Evolutionary conservation across 805 yeast species (phyloP).

Genomic region (Candida schatavii): DNA sequence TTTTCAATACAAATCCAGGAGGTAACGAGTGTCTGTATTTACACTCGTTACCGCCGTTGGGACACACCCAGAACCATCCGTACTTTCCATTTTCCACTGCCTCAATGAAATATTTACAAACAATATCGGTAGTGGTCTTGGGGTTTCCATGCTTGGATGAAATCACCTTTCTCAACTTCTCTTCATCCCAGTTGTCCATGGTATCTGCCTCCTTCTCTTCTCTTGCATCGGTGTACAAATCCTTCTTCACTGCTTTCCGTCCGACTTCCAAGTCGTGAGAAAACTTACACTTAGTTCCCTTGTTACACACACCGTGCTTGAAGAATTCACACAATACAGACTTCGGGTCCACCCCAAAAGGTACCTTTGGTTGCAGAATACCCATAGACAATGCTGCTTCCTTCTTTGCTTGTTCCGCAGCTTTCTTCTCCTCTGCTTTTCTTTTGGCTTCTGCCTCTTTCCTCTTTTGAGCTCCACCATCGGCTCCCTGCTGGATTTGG

Average conservation of each 20-base stretch:
- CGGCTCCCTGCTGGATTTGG: constrained; percentile 40
- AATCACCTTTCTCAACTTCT: constrained; percentile 82
- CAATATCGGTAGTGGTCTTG: constrained; percentile 88
- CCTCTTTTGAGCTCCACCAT: constrained; percentile 56
- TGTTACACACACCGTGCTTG: constrained; percentile 82
- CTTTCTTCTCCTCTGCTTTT: constrained; percentile 76
- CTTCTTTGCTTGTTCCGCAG: constrained; percentile 83
- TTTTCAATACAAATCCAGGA: constrained; percentile 93
- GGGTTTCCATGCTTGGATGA: constrained; percentile 92
- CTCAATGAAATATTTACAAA: constrained; percentile 90
- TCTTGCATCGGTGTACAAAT: constrained; percentile 88
- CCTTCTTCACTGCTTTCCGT: constrained; percentile 81
- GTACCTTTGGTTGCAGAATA: constrained; percentile 76
- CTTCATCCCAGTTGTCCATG: constrained; percentile 98
- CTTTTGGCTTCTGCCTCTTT: constrained; percentile 72
- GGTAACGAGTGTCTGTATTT: constrained; percentile 95
- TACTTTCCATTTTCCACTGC: constrained; percentile 97
- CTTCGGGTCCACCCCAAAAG: constrained; percentile 97
- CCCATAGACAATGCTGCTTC: constrained; percentile 82
- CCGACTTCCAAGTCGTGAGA: constrained; percentile 85
- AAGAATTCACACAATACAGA: constrained; percentile 86
- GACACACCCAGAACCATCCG: constrained; percentile 99
- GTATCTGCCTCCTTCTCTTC: constrained; percentile 72
- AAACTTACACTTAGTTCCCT: constrained; percentile 86
- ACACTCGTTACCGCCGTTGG: constrained; percentile 89